Evolutionary conservation across 2,329 filamentous ascomycete genomes (phyloP), one percentile per base, ranked within the genome.

Genomic region (Diplodia scrobiculata): DNA sequence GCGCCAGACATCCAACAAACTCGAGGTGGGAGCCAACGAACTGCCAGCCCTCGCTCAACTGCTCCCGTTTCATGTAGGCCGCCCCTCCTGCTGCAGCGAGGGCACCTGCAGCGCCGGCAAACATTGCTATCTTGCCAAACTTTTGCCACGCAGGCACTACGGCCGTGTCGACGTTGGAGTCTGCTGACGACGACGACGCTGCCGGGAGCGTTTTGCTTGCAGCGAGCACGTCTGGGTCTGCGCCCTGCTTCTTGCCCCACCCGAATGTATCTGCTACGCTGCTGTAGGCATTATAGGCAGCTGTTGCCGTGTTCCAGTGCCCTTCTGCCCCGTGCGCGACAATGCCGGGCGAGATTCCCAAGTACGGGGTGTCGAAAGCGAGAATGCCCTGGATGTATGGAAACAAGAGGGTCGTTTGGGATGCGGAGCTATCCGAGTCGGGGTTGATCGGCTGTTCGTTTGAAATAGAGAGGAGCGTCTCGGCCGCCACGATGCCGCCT

Each of bases 21-120:
- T 95, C 91, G 29, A 99, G 86, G 78, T 99, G 95, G 41, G 91
- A 95, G 17, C 89, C 87, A 14, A 91, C 91, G 92, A 93, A 98
- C 10, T 82, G 82, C 80, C 89, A 89, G 7, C 93, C 90, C 67
- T 89, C 84, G 2, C 84, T 86, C 68, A 98, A 86, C 69, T 91
- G 88, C 36, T 96, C 91, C 65, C 91, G 87, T 72, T 95, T 92
- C 72, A 90, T 83, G 80, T 96, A 98, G 11, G 94, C 90, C 7
- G 92, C 92, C 0, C 91, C 91, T 0, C 90, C 90, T 7, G 91
- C 91, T 0, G 90, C 93, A 0, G 94, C 88, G 0, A 94, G 88
- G 0, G 90, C 90, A 0, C 91, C 92, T 0, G 85, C 86, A 0
- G 91, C 93, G 0, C 92, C 94, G 0, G 92, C 93, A 66, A 89